Conservation (phyloP, 345 rosid genomes). For the Mercurialis annua region DNA sequence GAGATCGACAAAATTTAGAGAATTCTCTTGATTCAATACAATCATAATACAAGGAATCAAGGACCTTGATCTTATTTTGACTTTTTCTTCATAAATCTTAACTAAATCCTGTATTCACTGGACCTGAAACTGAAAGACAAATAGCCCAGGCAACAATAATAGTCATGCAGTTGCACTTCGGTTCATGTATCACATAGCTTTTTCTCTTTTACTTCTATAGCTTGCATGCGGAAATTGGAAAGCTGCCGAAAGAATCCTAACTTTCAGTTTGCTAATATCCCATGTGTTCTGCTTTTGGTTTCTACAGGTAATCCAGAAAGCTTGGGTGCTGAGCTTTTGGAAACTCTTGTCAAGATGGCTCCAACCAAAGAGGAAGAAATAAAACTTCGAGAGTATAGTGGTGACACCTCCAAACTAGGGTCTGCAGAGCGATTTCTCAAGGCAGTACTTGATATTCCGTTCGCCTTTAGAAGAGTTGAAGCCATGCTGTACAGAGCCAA, state of each 20-base stretch:
- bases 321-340: conserved; percentile 87
- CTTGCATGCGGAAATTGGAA: neutral
- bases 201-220: neutral
- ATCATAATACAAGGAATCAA: no score
- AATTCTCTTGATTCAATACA: neutral
- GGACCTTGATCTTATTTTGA: no score
- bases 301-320: conserved; percentile 79
- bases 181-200: neutral
- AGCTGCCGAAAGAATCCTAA: neutral
- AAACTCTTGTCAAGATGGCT: conserved; percentile 95
- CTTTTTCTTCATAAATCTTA: no score
- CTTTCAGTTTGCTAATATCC: conserved; percentile 13
- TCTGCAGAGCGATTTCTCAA: conserved; percentile 91
- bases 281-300: conserved; percentile 20
- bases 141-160: neutral
- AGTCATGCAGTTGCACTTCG: neutral
- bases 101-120: neutral
- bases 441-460: conserved; percentile 82
- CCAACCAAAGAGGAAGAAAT: conserved; percentile 98
- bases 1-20: neutral
- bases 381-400: conserved; percentile 74
- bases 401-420: conserved; percentile 73
- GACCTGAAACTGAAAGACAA: no score
- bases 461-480: conserved; percentile 92
- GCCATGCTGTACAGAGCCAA: conserved; percentile 95